Evolutionary conservation across 2,329 filamentous ascomycete genomes (phyloP), one percentile per base, ranked within the genome.

Genomic region (Coleophoma cylindrospora): DNA sequence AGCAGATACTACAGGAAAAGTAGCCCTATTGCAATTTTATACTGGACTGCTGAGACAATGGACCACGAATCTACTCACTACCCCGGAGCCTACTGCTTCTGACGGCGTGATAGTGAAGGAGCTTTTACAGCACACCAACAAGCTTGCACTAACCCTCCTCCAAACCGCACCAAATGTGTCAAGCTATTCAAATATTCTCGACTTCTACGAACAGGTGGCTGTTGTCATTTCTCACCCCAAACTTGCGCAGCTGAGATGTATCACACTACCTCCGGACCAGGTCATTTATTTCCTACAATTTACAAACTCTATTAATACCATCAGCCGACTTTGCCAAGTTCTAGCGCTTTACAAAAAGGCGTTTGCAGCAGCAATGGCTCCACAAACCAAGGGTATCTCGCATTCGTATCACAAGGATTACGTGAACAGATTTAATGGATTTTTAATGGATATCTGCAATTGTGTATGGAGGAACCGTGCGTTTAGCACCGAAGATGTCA

Each of bases 391-490:
- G 36, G 15, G 14, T 7, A 38, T 9, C 66, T 52, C 45, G 45
- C 54, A 56, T 15, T 65, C 70, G 11, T 86, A 84, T 54, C 74
- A 81, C 27, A 74, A 79, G 40, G 69, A 74, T 33, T 80, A 86
- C 50, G 79, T 90, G 38, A 80, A 82, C 55, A 70, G 77, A 21
- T 91, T 94, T 70, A 95, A 95, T 64, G 86, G 86, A 19, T 91
- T 87, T 64, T 77, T 95, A 33, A 91, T 94, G 82, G 90, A 95
- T 63, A 78, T 91, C 33, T 91, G 89, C 72, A 95, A 95, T 64
- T 82, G 87, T 46, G 66, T 94, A 43, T 95, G 89, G 89, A 80
- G 89, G 9, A 80, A 81, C 19, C 80, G 84, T 12, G 89, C 86
- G 1, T 85, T 95, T 52, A 81, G 81, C 51, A 70, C 71, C 12